phyloP scores from a whole-genome alignment of 1,284 basidiomycete genomes.

The Earliella scabrosa region DNA sequence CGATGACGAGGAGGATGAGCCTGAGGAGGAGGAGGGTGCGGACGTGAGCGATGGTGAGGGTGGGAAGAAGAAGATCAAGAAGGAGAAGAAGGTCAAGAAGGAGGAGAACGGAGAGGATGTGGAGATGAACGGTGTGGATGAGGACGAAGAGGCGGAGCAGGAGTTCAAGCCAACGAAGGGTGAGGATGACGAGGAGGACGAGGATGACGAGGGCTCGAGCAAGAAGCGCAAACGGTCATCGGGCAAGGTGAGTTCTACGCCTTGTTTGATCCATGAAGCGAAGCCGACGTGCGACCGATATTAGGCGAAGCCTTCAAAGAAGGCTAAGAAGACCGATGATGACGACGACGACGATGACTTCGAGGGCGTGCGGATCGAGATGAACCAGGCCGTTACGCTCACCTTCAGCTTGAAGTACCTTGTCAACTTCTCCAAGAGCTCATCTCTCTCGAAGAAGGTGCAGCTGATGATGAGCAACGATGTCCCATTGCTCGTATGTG shows the following conservation, averaged over 20 bases:
- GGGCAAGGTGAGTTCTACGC: conserved; percentile 46
- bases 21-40: conserved; percentile 44
- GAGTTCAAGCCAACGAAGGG: conserved; percentile 44
- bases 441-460: conserved; percentile 75
- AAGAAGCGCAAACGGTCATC: conserved; percentile 70
- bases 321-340: conserved; percentile 51
- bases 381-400: conserved; percentile 90
- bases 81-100: conserved; percentile 45
- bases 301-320: conserved; percentile 56
- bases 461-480: conserved; percentile 90
- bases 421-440: conserved; percentile 95
- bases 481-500: conserved; percentile 82
- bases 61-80: conserved; percentile 43
- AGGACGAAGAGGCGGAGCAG: conserved; percentile 48
- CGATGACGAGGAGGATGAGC: conserved; percentile 48
- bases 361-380: conserved; percentile 78
- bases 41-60: conserved; percentile 46
- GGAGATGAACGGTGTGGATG: conserved; percentile 38
- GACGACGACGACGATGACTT: conserved; percentile 47
- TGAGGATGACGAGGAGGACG: conserved; percentile 40
- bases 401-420: conserved; percentile 99
- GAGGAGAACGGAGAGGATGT: conserved; percentile 48
- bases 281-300: no score
- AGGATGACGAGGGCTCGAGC: conserved; percentile 44
- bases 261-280: no score